Conservation (phyloP, 441 rosid species). For the Euphorbia neoarborescens region DNA sequence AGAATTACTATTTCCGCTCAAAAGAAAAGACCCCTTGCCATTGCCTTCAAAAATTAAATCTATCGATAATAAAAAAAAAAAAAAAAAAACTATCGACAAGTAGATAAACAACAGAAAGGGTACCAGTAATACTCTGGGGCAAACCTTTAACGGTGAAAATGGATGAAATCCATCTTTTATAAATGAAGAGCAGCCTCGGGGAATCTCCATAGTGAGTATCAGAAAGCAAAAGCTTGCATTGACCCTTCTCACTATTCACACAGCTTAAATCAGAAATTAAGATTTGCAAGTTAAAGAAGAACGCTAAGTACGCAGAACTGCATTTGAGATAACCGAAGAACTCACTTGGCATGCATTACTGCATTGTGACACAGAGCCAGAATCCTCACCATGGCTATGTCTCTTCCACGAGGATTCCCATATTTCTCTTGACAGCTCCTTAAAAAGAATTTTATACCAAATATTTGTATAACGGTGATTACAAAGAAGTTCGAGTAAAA, state of each 20-base stretch:
- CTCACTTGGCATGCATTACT: slow-evolving; percentile 53
- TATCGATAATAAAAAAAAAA: neutral
- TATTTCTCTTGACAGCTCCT: slow-evolving; percentile 55
- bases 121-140: neutral
- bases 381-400: slow-evolving; percentile 65
- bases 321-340: slow-evolving; percentile 5
- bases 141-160: slow-evolving; percentile 59
- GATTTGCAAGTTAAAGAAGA: neutral
- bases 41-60: slow-evolving; percentile 35
- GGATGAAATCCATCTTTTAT: slow-evolving; percentile 62
- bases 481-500: no score
- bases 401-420: slow-evolving; percentile 67
- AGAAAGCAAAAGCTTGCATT: slow-evolving; percentile 52
- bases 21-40: slow-evolving; percentile 56
- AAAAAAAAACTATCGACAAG: slow-evolving; percentile 9
- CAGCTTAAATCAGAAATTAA: neutral
- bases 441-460: neutral
- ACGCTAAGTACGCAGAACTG: neutral
- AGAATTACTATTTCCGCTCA: slow-evolving; percentile 31
- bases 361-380: slow-evolving; percentile 76
- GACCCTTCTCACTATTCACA: slow-evolving; percentile 33
- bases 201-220: slow-evolving; percentile 65
- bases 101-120: neutral
- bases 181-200: slow-evolving; percentile 60
- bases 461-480: neutral